These are phyloP conservation scores for Lolium perenne DNA, from an alignment of 176 grass and related monocot species.

Conservation along the genomic window DNA sequence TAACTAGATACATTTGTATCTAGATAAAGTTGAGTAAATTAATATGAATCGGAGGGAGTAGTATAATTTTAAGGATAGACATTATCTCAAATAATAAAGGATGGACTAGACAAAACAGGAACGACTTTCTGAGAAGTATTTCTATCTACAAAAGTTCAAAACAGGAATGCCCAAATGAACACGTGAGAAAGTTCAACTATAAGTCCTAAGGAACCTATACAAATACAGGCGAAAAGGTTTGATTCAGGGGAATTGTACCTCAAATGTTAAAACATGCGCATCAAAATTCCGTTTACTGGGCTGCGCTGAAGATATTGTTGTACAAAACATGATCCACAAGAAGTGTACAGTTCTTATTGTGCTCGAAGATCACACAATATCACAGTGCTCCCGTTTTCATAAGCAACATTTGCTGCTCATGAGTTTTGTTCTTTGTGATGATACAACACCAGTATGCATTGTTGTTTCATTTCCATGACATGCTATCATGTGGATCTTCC, in stretches of 20 bases:
- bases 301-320: neutral
- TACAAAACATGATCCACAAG: neutral
- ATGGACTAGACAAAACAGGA: neutral
- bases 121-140: neutral
- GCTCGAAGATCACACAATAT: conserved; percentile 9
- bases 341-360: neutral
- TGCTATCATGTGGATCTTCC: neutral
- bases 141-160: neutral
- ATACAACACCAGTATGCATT: neutral
- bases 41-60: too few species aligned
- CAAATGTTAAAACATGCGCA: neutral
- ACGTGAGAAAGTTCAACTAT: neutral
- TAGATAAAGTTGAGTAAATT: too few species aligned
- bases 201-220: neutral
- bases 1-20: too few species aligned
- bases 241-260: conserved; percentile 1
- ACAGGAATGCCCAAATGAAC: conserved; percentile 5
- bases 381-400: neutral
- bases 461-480: neutral
- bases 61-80: neutral
- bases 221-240: neutral
- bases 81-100: too few species aligned
- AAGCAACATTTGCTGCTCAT: neutral
- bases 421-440: neutral
- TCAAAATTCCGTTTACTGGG: neutral